Base-by-base conservation (phyloP, 1,139 yeast species). In the Kluyveromyces sp. region DNA sequence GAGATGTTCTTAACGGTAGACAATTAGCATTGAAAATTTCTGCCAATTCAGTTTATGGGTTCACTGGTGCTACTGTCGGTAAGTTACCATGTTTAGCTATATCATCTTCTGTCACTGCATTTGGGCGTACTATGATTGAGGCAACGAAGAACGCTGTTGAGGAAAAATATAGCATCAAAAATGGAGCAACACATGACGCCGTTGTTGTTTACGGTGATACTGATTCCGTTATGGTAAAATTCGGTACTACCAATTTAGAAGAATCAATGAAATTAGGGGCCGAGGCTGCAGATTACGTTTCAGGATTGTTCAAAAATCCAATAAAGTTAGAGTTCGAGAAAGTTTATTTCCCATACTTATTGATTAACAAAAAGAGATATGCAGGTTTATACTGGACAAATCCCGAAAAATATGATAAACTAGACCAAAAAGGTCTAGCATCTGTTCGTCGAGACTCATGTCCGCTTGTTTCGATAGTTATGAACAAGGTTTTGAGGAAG, bases 401-500 rank as follows among this genome's bases (percentile, higher is more conserved):
- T 41, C 85, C 97, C 0, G 79, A 87, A 10, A 88, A 86, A 53
- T 87, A 79, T 60, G 98, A 94, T 65, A 94, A 92, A 67, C 84
- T 94, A 92, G 99, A 94, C 65, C 94, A 97, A 32, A 94, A 94
- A 62, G 99, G 99, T 66, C 85, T 94, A 53, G 99, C 95, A 60
- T 92, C 98, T 0, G 98, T 94, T 39, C 80, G 99, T 66, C 81
- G 99, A 72, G 99, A 94, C 63, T 94, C 95, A 57, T 94, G 99
- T 66, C 78, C 96, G 41, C 71, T 94, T 53, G 98, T 94, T 2
- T 96, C 90, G 55, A 84, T 87, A 59, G 97, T 94, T 30, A 87
- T 94, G 65, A 95, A 96, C 29, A 87, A 89, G 48, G 96, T 92
- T 3, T 71, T 94, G 61, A 89, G 87, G 53, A 78, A 78, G 55